A percentile compares a stretch with the other conserved stretches of the same genome.
Evolutionary conservation across 208 protist species (phyloP).

Genomic region (Kentomonas sorsogonicus): DNA sequence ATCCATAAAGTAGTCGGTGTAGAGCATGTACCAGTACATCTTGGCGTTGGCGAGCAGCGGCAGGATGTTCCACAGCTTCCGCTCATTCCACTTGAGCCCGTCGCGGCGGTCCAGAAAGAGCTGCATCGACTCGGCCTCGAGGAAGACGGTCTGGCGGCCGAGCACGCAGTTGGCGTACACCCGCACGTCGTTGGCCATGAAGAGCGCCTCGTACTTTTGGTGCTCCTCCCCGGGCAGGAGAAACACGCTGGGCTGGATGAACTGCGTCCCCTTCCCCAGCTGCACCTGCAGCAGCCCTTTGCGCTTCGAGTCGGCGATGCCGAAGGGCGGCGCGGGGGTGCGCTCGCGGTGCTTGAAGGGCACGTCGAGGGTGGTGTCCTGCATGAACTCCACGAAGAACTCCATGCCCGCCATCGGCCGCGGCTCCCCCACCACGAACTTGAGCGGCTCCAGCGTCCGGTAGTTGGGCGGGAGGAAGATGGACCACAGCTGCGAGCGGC

Average conservation of each 20-base stretch:
- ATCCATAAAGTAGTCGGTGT: slow-evolving; percentile 79
- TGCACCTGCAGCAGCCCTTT: slow-evolving; percentile 54
- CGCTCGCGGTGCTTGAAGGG: slow-evolving; percentile 75
- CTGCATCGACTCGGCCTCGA: slow-evolving; percentile 47
- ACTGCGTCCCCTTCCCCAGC: slow-evolving; percentile 65
- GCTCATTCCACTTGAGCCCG: slow-evolving; percentile 65
- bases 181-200: slow-evolving; percentile 54
- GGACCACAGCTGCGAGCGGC: slow-evolving; percentile 63
- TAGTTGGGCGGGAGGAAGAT: slow-evolving; percentile 81
- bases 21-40: slow-evolving; percentile 76
- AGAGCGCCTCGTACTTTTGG: slow-evolving; percentile 55
- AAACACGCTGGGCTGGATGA: slow-evolving; percentile 74
- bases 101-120: slow-evolving; percentile 76
- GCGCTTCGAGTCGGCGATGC: slow-evolving; percentile 65
- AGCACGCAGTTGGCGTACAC: slow-evolving; percentile 71
- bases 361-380: slow-evolving; percentile 53
- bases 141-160: slow-evolving; percentile 45
- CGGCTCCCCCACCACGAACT: slow-evolving; percentile 59
- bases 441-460: slow-evolving; percentile 46
- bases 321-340: slow-evolving; percentile 76
- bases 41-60: slow-evolving; percentile 41
- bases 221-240: slow-evolving; percentile 58
- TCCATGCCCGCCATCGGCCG: slow-evolving; percentile 75
- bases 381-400: slow-evolving; percentile 69
- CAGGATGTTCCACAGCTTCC: slow-evolving; percentile 72